Evolutionary conservation across 371 early-diverging fungal species (phyloP), one percentile per base, ranked within the genome.

Genomic region (Massospora cicadina): DNA sequence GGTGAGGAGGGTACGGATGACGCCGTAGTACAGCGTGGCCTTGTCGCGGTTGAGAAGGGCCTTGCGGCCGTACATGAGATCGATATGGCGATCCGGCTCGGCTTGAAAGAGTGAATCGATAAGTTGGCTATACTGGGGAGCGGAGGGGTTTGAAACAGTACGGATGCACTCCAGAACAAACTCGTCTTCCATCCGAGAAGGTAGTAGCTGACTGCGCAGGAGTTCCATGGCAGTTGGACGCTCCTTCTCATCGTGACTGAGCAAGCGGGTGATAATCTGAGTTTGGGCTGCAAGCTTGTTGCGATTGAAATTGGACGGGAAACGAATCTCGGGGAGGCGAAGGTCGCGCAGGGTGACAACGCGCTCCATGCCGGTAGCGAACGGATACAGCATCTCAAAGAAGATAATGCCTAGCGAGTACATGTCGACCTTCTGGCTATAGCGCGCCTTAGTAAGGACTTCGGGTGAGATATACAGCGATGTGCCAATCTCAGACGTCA

Each of bases 401-500:
- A 90, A 79, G 54, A 89, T 78, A 66, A 80, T 68, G 33, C 79
- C 71, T 33, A 65, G 33, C 10, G 64, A 65, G 66, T 68, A 67
- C 30, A 65, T 64, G 28, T 69, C 66, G 10, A 64, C 67, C 71
- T 69, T 81, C 79, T 78, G 77, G 60, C 75, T 81, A 55, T 81
- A 81, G 23, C 81, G 70, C 71, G 78, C 74, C 21, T 74, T 65
- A 2, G 72, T 70, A 17, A 73, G 66, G 13, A 90, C 82, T 67
- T 91, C 94, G 0, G 94, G 95, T 13, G 93, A 89, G 13, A 91
- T 91, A 72, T 96, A 96, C 23, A 93, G 84, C 0, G 93, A 86
- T 0, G 96, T 96, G 5, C 96, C 96, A 25, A 95, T 84, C 54
- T 89, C 90, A 7, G 80, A 33, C 27, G 70, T 70, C 61, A 70